These are phyloP conservation scores for Pisolithus thermaeus DNA, from an alignment of 1,284 basidiomycete species.

Conservation along the genomic window DNA sequence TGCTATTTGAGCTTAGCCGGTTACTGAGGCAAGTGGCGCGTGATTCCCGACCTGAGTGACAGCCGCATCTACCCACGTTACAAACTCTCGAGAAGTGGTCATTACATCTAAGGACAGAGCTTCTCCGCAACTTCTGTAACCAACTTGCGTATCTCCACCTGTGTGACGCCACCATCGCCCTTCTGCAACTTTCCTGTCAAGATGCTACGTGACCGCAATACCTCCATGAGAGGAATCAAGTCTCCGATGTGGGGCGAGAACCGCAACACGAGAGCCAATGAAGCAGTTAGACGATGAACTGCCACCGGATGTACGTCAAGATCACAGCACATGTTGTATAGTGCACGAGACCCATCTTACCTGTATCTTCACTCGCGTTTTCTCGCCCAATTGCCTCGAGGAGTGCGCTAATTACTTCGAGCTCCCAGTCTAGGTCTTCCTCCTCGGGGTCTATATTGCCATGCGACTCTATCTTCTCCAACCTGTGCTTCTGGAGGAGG, in stretches of 20 bases:
- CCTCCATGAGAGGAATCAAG: conserved; percentile 57
- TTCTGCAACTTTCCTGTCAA: conserved; percentile 46
- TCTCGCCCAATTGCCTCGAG: conserved; percentile 72
- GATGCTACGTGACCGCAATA: conserved; percentile 55
- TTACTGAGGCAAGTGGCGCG: too few relatives aligned
- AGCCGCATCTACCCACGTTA: too few relatives aligned
- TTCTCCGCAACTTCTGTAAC: conserved; percentile 59
- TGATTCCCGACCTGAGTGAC: too few relatives aligned
- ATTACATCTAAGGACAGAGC: conserved; percentile 30
- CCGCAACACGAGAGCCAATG: conserved; percentile 67
- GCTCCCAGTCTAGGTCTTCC: conserved; percentile 74
- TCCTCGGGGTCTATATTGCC: conserved; percentile 35
- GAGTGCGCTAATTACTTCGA: conserved; percentile 75
- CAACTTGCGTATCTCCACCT: conserved; percentile 58
- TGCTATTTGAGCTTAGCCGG: too few relatives aligned
- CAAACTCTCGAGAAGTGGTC: neutral
- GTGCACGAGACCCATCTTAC: conserved; percentile 40
- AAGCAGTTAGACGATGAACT: conserved; percentile 79
- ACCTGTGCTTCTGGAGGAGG: conserved; percentile 53
- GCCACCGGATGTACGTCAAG: conserved; percentile 1
- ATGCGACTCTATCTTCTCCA: conserved; percentile 38
- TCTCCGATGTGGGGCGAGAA: conserved; percentile 62
- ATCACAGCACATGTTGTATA: neutral
- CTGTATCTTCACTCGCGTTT: conserved; percentile 68
- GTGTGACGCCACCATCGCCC: conserved; percentile 47